Percentiles rank a stretch among this genome's conserved stretches.
phyloP scores from a whole-genome alignment of 768 basidiomycete genomes.

The Rhodotorula diobovata region DNA sequence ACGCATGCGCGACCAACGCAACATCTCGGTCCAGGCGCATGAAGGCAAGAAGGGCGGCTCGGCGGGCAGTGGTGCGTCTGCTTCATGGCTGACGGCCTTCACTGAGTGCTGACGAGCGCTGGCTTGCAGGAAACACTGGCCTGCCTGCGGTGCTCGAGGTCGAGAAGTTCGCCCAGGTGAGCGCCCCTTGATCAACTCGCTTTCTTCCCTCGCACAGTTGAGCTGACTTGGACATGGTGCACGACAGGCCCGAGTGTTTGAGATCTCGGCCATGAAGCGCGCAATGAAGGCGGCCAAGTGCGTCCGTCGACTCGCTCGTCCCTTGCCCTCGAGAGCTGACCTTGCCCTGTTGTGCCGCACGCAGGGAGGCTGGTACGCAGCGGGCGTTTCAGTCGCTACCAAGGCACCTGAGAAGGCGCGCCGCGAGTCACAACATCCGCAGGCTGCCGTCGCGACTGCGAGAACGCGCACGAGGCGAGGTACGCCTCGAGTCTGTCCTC shows the following conservation, averaged over 20 bases:
- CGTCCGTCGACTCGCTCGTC: conserved; percentile 9
- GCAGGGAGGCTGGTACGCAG: conserved; percentile 39
- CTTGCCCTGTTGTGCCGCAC: background rate
- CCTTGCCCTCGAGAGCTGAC: background rate
- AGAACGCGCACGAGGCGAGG: conserved; percentile 76
- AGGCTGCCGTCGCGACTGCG: conserved; percentile 81
- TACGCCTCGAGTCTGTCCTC: conserved; percentile 50
- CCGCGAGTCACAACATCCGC: conserved; percentile 89
- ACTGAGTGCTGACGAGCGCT: background rate
- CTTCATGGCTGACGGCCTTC: too few species aligned
- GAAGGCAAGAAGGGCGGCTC: conserved; percentile 11
- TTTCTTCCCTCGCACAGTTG: background rate
- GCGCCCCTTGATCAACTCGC: conserved; percentile 14
- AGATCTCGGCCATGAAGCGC: conserved; percentile 82
- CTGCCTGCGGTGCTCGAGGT: conserved; percentile 58
- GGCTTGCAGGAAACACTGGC: conserved; percentile 18
- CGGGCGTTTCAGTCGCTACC: conserved; percentile 82
- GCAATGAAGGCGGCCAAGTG: conserved; percentile 78
- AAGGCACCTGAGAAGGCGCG: conserved; percentile 80
- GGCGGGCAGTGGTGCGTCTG: conserved; percentile 9
- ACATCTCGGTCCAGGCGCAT: conserved; percentile 19
- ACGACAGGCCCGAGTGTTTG: conserved; percentile 71
- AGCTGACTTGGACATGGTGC: background rate
- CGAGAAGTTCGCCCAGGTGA: conserved; percentile 79
- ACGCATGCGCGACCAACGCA: conserved; percentile 26